phyloP scores from a whole-genome alignment of 257 asterid genomes.

The Primulina huaijiensis region DNA sequence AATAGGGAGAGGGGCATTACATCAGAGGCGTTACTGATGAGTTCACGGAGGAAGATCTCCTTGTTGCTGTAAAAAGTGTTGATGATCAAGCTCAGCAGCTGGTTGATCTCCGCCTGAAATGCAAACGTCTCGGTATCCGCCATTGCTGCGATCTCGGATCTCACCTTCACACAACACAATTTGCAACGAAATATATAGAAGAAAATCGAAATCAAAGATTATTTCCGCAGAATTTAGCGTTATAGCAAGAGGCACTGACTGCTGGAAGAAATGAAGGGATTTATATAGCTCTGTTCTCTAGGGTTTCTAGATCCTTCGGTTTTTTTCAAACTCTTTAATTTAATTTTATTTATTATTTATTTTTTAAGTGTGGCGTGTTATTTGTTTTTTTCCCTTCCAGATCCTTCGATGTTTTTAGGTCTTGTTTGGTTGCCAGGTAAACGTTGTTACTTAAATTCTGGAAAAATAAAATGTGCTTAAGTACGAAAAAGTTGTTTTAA shows the following conservation, averaged over 20 bases:
- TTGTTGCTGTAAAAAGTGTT: not conserved
- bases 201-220: not conserved
- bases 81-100: not conserved
- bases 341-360: too few relatives aligned
- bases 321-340: not conserved
- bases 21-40: constrained; percentile 20
- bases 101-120: not conserved
- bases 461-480: too few relatives aligned
- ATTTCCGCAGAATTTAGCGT: too few relatives aligned
- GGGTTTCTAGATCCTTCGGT: constrained; percentile 18
- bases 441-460: too few relatives aligned
- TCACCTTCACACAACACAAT: not conserved
- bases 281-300: not conserved
- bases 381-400: not conserved
- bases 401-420: not conserved
- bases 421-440: too few relatives aligned
- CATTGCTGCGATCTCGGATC: not conserved
- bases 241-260: not conserved
- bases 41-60: not conserved
- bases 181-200: not conserved
- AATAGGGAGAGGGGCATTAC: not conserved
- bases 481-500: too few relatives aligned
- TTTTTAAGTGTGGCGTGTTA: not conserved
- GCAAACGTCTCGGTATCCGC: not conserved
- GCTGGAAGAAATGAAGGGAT: too few relatives aligned